Evolutionary conservation across 306 rosid genomes (phyloP).

Genomic region (Vicia sativa): DNA sequence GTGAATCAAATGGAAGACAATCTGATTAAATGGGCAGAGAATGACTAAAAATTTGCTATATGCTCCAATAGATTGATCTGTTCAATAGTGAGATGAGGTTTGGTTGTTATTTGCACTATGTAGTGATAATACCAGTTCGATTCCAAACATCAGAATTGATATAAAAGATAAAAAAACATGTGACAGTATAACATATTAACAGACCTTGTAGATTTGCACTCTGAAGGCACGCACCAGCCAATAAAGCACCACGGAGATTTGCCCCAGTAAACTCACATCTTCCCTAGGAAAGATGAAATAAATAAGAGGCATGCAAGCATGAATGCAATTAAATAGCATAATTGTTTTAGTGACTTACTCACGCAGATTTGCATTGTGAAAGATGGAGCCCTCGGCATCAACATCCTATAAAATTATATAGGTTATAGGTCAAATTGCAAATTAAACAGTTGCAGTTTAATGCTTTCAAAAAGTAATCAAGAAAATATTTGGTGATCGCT

Average conservation of each 20-base stretch:
- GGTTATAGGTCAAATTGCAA: conserved; percentile 24
- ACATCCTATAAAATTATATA: conserved; percentile 63
- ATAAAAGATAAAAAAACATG: conserved; percentile 1
- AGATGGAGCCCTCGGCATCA: conserved; percentile 87
- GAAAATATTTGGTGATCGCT: conserved; percentile 6
- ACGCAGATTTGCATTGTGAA: conserved; percentile 86
- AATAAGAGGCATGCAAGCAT: conserved; percentile 42
- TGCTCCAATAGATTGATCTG: conserved; percentile 12
- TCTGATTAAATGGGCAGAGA: no score
- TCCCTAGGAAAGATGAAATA: conserved; percentile 66
- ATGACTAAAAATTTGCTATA: neutral
- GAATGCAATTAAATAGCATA: conserved; percentile 29
- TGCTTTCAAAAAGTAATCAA: conserved; percentile 23
- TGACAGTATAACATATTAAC: conserved; percentile 25
- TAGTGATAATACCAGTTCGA: neutral
- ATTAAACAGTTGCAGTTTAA: conserved; percentile 13
- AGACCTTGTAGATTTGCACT: conserved; percentile 97
- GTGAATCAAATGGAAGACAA: no score
- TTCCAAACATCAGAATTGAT: conserved; percentile 24
- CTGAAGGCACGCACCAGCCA: conserved; percentile 84
- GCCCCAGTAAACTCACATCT: conserved; percentile 99
- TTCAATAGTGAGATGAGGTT: neutral
- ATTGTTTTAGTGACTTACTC: conserved; percentile 64
- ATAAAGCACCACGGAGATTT: conserved; percentile 88
- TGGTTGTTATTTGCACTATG: conserved; percentile 4